Evolutionary conservation across 2,329 filamentous ascomycete species (phyloP), one percentile per base, ranked within the genome.

Genomic region (Fusarium sp.): DNA sequence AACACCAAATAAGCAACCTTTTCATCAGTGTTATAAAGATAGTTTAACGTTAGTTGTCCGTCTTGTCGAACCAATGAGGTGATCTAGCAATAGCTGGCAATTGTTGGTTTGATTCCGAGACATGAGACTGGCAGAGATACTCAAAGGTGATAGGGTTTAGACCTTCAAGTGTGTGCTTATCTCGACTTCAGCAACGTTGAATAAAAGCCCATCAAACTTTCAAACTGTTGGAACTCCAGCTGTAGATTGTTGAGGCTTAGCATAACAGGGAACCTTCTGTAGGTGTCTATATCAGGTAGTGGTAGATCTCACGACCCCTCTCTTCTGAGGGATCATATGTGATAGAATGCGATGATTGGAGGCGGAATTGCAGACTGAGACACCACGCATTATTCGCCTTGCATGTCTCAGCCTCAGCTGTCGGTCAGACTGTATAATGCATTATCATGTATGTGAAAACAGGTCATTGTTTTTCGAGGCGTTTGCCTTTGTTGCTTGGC

Each of bases 321-420:
- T 44, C 15, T 20, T 38, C 23, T 21, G 28, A 42, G 39, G 24
- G 26, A 39, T 52, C 52, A 52, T 47, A 48, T 59, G 44, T 65
- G 60, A 65, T 48, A 47, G 24, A 44, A 15, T 29, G 10, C 35
- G 21, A 23, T 61, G 65, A 66, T 66, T 69, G 60, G 63, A 61
- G 38, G 31, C 6, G n/a, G 29, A 35, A 42, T 33, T 57, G 26
- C 31, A 23, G 26, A 39, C 38, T 39, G 31, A 69, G 50, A 68
- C 63, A 68, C 42, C 47, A 58, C 38, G 49, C 44, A 67, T 29
- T 49, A n/a, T 41, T 63, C 38, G 20, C 33, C 61, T 64, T 38
- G 60, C 41, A 42, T 69, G 66, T 68, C 66, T 66, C 60, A 66
- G 48, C 42, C 63, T 68, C 48, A 66, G 58, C 58, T 57, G 29